phyloP scores from a whole-genome alignment of 108 stramenopile species.

The Skeletonema marinoi region DNA sequence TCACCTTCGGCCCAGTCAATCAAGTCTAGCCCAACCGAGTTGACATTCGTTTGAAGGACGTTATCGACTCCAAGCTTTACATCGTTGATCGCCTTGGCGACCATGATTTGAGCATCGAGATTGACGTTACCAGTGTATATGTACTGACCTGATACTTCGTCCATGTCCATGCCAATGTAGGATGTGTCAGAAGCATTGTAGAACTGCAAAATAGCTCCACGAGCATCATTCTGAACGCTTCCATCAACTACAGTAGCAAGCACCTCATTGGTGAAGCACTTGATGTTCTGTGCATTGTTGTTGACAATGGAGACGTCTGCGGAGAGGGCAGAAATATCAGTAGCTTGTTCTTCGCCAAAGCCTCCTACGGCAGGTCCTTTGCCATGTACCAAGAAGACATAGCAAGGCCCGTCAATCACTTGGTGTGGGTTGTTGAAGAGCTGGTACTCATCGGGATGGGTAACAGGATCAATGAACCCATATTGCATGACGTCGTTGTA shows the following conservation, averaged over 20 bases:
- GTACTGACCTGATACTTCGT: neutral
- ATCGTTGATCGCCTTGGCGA: neutral
- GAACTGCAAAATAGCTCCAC: slow-evolving; percentile 17
- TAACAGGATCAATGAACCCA: neutral
- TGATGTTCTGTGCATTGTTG: slow-evolving; percentile 12
- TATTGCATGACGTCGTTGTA: neutral
- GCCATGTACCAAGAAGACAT: slow-evolving; percentile 24
- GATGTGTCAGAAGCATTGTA: neutral
- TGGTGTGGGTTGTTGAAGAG: slow-evolving; percentile 2
- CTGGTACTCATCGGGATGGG: slow-evolving; percentile 3
- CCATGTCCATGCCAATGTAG: neutral
- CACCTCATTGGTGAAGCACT: slow-evolving; percentile 15
- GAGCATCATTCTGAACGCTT: slow-evolving; percentile 10
- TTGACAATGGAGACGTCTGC: neutral
- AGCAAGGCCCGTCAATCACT: slow-evolving; percentile 30
- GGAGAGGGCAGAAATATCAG: neutral
- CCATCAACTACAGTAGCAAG: slow-evolving; percentile 4
- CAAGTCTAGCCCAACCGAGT: neutral
- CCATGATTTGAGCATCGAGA: slow-evolving; percentile 20
- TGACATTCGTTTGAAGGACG: slow-evolving; percentile 7
- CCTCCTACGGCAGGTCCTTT: slow-evolving; percentile 32
- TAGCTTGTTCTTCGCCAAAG: neutral
- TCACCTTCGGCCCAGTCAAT: neutral
- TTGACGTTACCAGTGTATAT: slow-evolving; percentile 11
- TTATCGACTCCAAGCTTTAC: neutral